Conservation (phyloP, 805 yeast genomes). For the Henningerozyma blattae region DNA sequence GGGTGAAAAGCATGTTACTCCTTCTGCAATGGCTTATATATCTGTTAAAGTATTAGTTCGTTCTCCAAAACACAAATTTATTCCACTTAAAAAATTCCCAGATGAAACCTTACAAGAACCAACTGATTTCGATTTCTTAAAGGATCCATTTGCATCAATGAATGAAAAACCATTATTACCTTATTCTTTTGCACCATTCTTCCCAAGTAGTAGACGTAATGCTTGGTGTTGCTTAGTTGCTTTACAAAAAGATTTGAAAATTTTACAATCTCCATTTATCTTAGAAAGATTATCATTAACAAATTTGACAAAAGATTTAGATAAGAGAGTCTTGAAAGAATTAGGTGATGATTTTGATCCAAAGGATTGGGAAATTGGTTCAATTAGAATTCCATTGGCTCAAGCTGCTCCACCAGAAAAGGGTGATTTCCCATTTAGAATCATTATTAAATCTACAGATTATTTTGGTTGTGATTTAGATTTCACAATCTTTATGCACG, state of each 20-base stretch:
- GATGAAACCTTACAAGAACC: conserved; percentile 34
- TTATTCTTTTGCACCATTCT: conserved; percentile 57
- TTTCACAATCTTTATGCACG: conserved; percentile 59
- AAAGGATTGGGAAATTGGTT: conserved; percentile 40
- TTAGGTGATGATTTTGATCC: conserved; percentile 26
- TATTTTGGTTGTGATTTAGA: conserved; percentile 78
- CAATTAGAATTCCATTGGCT: conserved; percentile 62
- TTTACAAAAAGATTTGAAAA: conserved; percentile 66
- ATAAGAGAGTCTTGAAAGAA: conserved; percentile 18
- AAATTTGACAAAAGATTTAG: conserved; percentile 19
- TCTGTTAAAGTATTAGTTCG: conserved; percentile 63
- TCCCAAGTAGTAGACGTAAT: conserved; percentile 43
- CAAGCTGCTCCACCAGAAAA: conserved; percentile 66
- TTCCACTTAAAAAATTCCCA: conserved; percentile 27
- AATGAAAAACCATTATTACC: conserved; percentile 62
- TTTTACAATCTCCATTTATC: conserved; percentile 51
- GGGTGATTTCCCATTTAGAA: conserved; percentile 58
- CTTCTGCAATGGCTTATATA: conserved; percentile 64
- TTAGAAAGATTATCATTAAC: conserved; percentile 18
- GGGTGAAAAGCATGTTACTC: conserved; percentile 64
- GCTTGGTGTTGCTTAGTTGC: conserved; percentile 61
- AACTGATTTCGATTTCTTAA: conserved; percentile 51
- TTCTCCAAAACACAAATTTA: conserved; percentile 57
- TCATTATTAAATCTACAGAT: conserved; percentile 57
- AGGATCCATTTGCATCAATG: conserved; percentile 59